These are phyloP conservation scores for Serendipita sp. DNA, from an alignment of 768 basidiomycete species.

Conservation along the genomic window DNA sequence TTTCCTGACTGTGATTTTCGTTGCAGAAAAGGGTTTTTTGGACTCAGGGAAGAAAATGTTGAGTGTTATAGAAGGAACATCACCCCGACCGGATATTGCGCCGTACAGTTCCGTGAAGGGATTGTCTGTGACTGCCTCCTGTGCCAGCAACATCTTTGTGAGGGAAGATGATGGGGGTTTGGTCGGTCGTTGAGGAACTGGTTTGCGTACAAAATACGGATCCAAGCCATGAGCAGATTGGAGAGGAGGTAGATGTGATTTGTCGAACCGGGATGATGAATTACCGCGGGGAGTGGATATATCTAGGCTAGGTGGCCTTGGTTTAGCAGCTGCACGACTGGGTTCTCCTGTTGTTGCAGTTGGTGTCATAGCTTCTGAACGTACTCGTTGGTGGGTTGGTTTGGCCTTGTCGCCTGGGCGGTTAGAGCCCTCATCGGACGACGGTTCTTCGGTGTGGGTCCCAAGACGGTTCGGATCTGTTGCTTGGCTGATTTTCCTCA, in stretches of 20 bases:
- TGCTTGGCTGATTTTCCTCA: background rate
- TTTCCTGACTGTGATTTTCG: constrained; percentile 61
- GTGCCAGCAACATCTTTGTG: constrained; percentile 55
- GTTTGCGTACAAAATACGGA: background rate
- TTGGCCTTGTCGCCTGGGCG: background rate
- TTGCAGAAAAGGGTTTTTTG: constrained; percentile 40
- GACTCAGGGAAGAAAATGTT: constrained; percentile 79
- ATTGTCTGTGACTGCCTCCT: constrained; percentile 46
- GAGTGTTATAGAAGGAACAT: constrained; percentile 43
- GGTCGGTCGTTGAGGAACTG: background rate
- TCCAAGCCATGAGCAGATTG: background rate
- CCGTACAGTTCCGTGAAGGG: constrained; percentile 82
- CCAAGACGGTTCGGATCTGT: background rate
- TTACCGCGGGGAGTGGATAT: background rate
- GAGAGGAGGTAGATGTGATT: background rate
- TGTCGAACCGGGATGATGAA: background rate
- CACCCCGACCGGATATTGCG: constrained; percentile 60
- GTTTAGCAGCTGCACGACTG: background rate
- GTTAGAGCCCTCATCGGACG: background rate
- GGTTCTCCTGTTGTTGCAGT: too few relatives aligned
- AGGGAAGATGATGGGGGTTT: constrained; percentile 35
- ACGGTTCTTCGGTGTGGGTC: background rate
- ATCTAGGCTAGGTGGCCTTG: background rate
- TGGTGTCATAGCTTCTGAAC: background rate
- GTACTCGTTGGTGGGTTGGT: constrained; percentile 18